A percentile compares a stretch with the other conserved stretches of the same genome.
Evolutionary conservation across 1,139 yeast genomes (phyloP).

Genomic region (Blastobotrys elegans): DNA sequence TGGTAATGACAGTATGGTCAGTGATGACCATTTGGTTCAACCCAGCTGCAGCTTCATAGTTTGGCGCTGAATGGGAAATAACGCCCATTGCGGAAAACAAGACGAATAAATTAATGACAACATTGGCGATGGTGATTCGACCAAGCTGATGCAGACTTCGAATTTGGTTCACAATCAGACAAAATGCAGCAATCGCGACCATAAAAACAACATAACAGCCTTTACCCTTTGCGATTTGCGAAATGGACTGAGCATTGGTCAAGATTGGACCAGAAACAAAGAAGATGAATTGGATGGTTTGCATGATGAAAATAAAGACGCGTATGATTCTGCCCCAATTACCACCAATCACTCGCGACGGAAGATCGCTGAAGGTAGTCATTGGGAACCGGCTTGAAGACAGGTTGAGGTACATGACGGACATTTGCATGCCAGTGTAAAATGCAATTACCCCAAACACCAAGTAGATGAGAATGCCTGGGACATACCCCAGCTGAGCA

Average conservation of each 20-base stretch:
- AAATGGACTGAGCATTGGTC: no score
- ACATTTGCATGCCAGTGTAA: constrained; percentile 36
- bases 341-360: constrained; percentile 29
- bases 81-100: constrained; percentile 42
- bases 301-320: constrained; percentile 34
- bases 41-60: constrained; percentile 31
- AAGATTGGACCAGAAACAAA: no score
- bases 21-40: constrained; percentile 22
- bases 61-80: constrained; percentile 34
- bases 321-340: constrained; percentile 34
- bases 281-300: constrained; percentile 39
- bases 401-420: constrained; percentile 31
- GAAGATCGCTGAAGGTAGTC: constrained; percentile 38
- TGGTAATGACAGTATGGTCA: constrained; percentile 24
- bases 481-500: constrained; percentile 40
- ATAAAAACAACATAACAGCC: no score
- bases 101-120: constrained; percentile 43
- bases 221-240: no score
- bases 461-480: constrained; percentile 39
- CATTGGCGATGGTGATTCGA: constrained; percentile 42
- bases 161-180: no score
- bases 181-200: no score
- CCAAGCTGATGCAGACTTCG: no score
- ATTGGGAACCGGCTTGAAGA: constrained; percentile 41
- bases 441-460: constrained; percentile 40